Evolutionary conservation across 139 green algal species (phyloP).

Genomic region (Closterium sp.): DNA sequence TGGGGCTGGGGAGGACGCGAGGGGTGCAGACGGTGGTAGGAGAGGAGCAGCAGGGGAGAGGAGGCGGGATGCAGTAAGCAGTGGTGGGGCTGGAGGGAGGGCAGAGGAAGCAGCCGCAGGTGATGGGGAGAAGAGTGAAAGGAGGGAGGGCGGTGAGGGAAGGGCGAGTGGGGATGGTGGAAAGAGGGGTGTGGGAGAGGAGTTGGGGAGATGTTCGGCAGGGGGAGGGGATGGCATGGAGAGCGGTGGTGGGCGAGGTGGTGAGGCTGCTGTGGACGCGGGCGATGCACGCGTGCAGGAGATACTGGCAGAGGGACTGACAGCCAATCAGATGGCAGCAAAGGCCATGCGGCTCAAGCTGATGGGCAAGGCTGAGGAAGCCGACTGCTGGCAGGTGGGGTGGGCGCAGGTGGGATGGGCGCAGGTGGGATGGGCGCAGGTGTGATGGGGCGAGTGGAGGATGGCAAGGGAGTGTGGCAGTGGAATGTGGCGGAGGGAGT

Average conservation of each 20-base stretch:
- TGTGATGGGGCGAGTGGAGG: background rate
- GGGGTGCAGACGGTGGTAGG: background rate
- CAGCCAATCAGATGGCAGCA: conserved; percentile 63
- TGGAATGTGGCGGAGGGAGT: background rate
- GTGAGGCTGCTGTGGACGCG: background rate
- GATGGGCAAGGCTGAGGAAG: conserved; percentile 52
- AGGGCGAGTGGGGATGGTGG: background rate
- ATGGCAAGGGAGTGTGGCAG: background rate
- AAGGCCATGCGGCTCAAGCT: conserved; percentile 63
- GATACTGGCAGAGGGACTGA: conserved; percentile 2
- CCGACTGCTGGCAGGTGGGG: background rate
- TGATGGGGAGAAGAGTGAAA: background rate
- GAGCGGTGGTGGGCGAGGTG: no score
- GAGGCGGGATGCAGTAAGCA: background rate
- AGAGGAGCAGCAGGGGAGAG: background rate
- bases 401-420: background rate
- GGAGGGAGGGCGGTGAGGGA: background rate
- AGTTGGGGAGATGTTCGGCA: background rate
- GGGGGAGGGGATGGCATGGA: background rate
- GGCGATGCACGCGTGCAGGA: background rate
- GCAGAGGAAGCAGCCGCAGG: background rate
- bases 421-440: background rate
- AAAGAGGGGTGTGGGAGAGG: conserved; percentile 7
- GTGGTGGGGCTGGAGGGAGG: background rate
- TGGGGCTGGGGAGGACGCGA: background rate